Conservation (phyloP, 495 filamentous ascomycete genomes). For the Penicillium atrosanguineum region DNA sequence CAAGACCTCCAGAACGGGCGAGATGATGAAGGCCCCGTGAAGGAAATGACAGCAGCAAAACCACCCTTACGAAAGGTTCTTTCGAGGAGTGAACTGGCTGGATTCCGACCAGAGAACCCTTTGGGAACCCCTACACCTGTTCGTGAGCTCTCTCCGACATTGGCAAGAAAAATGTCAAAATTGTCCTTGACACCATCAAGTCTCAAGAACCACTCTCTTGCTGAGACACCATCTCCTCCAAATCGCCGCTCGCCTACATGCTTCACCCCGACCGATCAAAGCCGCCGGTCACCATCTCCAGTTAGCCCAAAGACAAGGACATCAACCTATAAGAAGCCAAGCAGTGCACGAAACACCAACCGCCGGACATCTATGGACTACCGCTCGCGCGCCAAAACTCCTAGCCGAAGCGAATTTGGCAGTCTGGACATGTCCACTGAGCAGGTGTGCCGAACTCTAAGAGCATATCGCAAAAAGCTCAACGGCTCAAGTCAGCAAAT, state of each 20-base stretch:
- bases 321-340: conserved; percentile 17
- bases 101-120: conserved; percentile 57
- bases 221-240: conserved; percentile 33
- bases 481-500: conserved; percentile 59
- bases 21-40: conserved; percentile 46
- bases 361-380: conserved; percentile 60
- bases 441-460: conserved; percentile 73
- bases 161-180: conserved; percentile 56
- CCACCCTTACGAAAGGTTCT: conserved; percentile 71
- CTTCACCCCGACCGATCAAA: conserved; percentile 23
- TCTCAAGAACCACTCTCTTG: conserved; percentile 25
- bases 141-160: conserved; percentile 62
- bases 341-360: conserved; percentile 17
- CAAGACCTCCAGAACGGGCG: conserved; percentile 27
- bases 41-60: conserved; percentile 53
- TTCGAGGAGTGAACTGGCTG: conserved; percentile 73
- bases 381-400: conserved; percentile 53
- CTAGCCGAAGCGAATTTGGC: conserved; percentile 55
- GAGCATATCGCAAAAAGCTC: conserved; percentile 81
- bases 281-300: conserved; percentile 46
- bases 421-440: conserved; percentile 73
- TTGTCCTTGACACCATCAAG: conserved; percentile 36
- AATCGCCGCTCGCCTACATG: conserved; percentile 36
- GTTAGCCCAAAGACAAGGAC: conserved; percentile 34
- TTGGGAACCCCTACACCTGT: conserved; percentile 50